Base-by-base conservation (phyloP, 2,329 filamentous ascomycete species). In the Verticillium albo-atrum region DNA sequence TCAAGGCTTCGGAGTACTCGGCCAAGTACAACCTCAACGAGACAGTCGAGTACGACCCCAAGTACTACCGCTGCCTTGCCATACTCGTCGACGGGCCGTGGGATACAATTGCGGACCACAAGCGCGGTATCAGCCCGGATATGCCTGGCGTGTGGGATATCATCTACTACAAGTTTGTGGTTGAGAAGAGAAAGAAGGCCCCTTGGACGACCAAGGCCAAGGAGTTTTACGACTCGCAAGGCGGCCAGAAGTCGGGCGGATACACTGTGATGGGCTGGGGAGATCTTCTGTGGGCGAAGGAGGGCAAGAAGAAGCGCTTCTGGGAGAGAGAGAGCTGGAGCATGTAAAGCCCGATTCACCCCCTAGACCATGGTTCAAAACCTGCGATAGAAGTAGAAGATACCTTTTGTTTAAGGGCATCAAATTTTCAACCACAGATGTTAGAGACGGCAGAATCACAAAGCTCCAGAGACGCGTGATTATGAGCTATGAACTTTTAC, bases 81-180 rank as follows among this genome's bases (percentile, higher is more conserved):
- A 66, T 76, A 1, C 64, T 77, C 17, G 70, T 77, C 4, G 70
- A 72, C 57, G 75, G 73, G 0, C 75, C 75, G 7, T 77, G 75
- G 74, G 58, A 60, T 3, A 62, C 34, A 6, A 67, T 68, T 14
- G 72, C 72, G 0, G 64, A 68, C 6, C 64, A 68, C 6, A 69
- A 60, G 37, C 66, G 66, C 9, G 68, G 68, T 3, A 59, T 67
- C n/a, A 59, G 57, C 17, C 56, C 58, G 3, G 50, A 56, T 0
- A 56, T 60, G 25, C 61, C 61, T 25, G 57, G 53, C n/a, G 60
- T 63, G 42, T 60, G 61, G 61, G 56, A 73, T 53, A 65, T 72
- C 3, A 23, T 71, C 0, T 73, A 72, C 35, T 74, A 73, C 54
- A 67, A 73, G 56, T 74, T 71, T 34, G 70, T 65, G 6, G 62